phyloP scores from a whole-genome alignment of 768 basidiomycete species.

The Pholiota microspora region DNA sequence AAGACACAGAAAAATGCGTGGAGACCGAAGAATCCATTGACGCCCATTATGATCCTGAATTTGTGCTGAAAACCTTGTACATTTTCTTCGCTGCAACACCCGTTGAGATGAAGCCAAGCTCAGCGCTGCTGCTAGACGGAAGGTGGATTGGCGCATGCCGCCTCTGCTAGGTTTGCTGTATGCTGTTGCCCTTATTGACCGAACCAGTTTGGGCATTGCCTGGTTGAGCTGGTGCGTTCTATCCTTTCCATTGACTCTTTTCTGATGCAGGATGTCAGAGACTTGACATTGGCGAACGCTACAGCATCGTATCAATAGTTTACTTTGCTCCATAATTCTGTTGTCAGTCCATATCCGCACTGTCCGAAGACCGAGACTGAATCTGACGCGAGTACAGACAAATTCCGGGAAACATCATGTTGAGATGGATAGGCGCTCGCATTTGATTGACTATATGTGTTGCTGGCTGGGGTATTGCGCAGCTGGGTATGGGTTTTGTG shows the following conservation, averaged over 20 bases:
- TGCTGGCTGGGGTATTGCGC: conserved; percentile 27
- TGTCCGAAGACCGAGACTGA: background rate
- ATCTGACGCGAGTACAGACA: conserved; percentile 21
- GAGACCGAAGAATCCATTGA: conserved; percentile 12
- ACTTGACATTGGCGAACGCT: conserved; percentile 25
- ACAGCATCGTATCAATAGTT: conserved; percentile 32
- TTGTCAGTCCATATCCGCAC: conserved; percentile 23
- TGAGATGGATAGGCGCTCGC: conserved; percentile 26
- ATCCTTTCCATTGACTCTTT: conserved; percentile 10
- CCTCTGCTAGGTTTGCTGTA: conserved; percentile 33
- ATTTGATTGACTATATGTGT: conserved; percentile 26
- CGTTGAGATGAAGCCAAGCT: background rate
- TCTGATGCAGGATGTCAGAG: conserved; percentile 20
- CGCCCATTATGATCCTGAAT: conserved; percentile 18
- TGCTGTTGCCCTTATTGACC: conserved; percentile 32
- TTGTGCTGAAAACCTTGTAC: conserved; percentile 17
- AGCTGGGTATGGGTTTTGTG: conserved; percentile 32
- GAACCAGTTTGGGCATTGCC: conserved; percentile 34
- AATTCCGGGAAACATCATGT: conserved; percentile 28
- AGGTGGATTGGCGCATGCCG: conserved; percentile 31
- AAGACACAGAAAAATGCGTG: conserved; percentile 4
- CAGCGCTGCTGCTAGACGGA: conserved; percentile 19
- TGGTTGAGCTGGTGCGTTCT: conserved; percentile 32
- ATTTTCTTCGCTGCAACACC: background rate
- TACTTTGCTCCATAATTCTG: conserved; percentile 36